Evolutionary conservation across 495 filamentous ascomycete genomes (phyloP), one percentile per base, ranked within the genome.

Genomic region (Xylaria bambusicola): DNA sequence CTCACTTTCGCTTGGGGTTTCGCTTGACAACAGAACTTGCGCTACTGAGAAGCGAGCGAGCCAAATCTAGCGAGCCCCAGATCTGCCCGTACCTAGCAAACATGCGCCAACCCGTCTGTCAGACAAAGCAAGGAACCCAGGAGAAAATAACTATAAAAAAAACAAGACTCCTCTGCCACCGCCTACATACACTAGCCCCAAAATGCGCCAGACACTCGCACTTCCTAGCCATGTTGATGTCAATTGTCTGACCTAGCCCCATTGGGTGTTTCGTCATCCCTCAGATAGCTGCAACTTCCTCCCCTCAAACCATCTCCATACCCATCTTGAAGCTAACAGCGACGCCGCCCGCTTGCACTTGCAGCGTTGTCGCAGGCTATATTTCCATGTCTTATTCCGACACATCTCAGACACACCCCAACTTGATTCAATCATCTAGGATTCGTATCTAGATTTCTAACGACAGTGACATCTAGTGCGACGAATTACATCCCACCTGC

Each of bases 401-500:
- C n/a, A n/a, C n/a, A n/a, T n/a, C n/a, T n/a, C n/a, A n/a, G n/a
- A n/a, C n/a, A n/a, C n/a, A n/a, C n/a, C n/a, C n/a, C n/a, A n/a
- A n/a, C n/a, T n/a, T n/a, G n/a, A n/a, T n/a, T 20, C 24, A 21
- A 1, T 27, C 23, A 3, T 24, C 6, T 31, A 0, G 6, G 44
- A 54, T 27, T 6, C 3, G 38, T 31, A 17, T 13, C 52, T 44
- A 5, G 52, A n/a, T 6, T 18, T 49, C 26, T 45, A 42, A 61
- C 33, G 45, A 41, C 15, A 33, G 40, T 48, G 50, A 24, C 56
- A 38, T 66, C 29, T 67, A 98, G 94, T 98, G 94, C 78, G 94
- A 98, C 82, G 94, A 98, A 80, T 85, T 83, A 26, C 93, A 97
- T 76, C 94, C 94, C 7, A 84, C 88, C 48, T 98, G 94, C 80